Percentiles rank a stretch among this genome's conserved stretches.
phyloP scores from a whole-genome alignment of 305 asterid species.

The Fraxinus greggii region DNA sequence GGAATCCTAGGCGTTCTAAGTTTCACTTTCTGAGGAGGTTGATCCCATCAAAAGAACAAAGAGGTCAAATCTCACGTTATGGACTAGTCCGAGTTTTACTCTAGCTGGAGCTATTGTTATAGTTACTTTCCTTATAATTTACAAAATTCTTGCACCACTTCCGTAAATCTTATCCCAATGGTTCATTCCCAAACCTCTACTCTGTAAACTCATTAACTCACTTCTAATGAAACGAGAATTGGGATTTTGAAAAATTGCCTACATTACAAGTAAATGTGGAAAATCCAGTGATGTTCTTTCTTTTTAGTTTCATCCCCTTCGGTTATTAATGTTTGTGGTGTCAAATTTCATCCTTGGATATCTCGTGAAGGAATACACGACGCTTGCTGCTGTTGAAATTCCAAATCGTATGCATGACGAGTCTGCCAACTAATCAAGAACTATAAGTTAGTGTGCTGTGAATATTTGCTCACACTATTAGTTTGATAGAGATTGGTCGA shows the following conservation, averaged over 20 bases:
- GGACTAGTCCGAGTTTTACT: constrained; percentile 85
- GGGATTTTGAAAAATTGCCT: not conserved
- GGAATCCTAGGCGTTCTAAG: constrained; percentile 81
- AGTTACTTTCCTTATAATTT: constrained; percentile 64
- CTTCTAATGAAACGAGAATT: not conserved
- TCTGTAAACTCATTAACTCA: not conserved
- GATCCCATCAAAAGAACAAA: constrained; percentile 93
- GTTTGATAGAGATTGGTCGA: too few relatives aligned
- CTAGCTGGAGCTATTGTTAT: constrained; percentile 63
- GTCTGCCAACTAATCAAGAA: too few relatives aligned
- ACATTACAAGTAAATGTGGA: not conserved
- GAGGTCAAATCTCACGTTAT: constrained; percentile 73
- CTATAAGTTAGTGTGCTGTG: too few relatives aligned
- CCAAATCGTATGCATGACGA: too few relatives aligned
- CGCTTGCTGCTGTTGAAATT: not conserved
- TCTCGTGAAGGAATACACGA: not conserved
- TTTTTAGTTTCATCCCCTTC: not conserved
- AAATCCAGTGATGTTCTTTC: not conserved
- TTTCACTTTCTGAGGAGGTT: constrained; percentile 78
- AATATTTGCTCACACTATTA: too few relatives aligned
- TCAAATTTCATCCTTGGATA: not conserved
- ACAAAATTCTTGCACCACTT: constrained; percentile 56
- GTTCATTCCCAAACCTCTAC: not conserved
- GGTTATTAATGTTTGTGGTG: not conserved
- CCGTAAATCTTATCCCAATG: constrained; percentile 36